A percentile compares a stretch with the other conserved stretches of the same genome.
phyloP scores from a whole-genome alignment of 148 eudicot species.

The Polygonum maritimum region DNA sequence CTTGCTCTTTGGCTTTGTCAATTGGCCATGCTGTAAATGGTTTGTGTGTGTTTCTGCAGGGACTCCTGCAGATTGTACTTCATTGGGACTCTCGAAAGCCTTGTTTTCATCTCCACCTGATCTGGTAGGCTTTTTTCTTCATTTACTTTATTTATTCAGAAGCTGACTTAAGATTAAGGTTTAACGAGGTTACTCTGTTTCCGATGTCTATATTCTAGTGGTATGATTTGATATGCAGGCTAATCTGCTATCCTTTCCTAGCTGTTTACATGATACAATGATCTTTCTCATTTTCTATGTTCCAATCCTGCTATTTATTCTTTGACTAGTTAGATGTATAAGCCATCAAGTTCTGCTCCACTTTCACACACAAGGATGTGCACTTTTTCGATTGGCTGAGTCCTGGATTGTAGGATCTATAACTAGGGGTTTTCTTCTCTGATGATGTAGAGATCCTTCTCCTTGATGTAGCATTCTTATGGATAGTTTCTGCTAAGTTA shows the following conservation, averaged over 20 bases:
- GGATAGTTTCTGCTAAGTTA: not conserved
- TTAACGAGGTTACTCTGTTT: not conserved
- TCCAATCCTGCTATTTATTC: not conserved
- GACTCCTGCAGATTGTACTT: conserved; percentile 92
- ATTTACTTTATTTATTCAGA: not conserved
- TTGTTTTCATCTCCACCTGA: conserved; percentile 72
- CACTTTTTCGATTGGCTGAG: not conserved
- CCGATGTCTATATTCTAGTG: not conserved
- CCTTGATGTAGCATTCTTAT: not conserved
- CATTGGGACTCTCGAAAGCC: conserved; percentile 66
- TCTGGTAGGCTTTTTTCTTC: conserved; percentile 39
- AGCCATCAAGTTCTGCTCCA: not conserved
- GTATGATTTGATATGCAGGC: not conserved
- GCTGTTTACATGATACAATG: not conserved
- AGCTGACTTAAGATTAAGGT: not conserved
- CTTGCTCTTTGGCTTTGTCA: not conserved
- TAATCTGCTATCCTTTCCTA: not conserved
- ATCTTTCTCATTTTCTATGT: not conserved
- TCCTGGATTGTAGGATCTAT: not conserved
- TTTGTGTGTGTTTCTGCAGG: conserved; percentile 40
- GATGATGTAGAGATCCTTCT: not conserved
- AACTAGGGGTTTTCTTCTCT: not conserved
- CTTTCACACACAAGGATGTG: not conserved
- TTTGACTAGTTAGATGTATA: not conserved
- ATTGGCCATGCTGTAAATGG: not conserved